These are phyloP conservation scores for Trypanosoma conorhini DNA, from an alignment of 208 protist species.

Conservation along the genomic window DNA sequence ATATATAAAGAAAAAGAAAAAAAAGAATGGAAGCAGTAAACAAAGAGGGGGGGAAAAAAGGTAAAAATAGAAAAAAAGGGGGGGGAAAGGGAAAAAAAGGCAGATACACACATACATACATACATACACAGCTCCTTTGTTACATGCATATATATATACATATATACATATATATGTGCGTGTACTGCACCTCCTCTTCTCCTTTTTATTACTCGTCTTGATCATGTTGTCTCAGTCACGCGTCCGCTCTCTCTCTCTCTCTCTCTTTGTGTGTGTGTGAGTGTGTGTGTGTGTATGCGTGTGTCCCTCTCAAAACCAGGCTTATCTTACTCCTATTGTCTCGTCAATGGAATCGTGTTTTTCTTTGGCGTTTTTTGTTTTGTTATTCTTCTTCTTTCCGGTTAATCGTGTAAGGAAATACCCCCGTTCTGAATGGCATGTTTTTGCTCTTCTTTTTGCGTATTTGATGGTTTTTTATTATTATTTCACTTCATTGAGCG, in stretches of 20 bases:
- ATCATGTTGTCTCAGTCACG: neutral
- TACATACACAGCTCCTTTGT: slow-evolving; percentile 1
- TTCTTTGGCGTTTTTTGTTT: neutral
- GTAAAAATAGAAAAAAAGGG: neutral
- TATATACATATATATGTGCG: neutral
- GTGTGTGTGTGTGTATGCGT: neutral
- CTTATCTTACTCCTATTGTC: neutral
- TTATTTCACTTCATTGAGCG: neutral
- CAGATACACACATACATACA: slow-evolving; percentile 4
- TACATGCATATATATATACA: neutral
- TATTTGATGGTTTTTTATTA: neutral
- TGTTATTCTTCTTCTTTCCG: neutral
- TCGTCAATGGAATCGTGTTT: neutral
- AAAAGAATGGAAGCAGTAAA: neutral
- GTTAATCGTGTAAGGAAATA: neutral
- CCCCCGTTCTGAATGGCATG: neutral
- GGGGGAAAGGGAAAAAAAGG: slow-evolving; percentile 14
- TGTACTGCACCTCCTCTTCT: neutral
- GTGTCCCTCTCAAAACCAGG: neutral
- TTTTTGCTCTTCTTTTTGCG: neutral
- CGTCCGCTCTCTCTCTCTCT: neutral
- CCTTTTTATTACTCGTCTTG: neutral
- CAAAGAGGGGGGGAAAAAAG: slow-evolving; percentile 11
- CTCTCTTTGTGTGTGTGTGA: neutral
- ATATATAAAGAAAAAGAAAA: slow-evolving; percentile 11